Percentiles rank a stretch among this genome's conserved stretches.
Evolutionary conservation across 768 basidiomycete species (phyloP).

Genomic region (Jaapia argillacea): DNA sequence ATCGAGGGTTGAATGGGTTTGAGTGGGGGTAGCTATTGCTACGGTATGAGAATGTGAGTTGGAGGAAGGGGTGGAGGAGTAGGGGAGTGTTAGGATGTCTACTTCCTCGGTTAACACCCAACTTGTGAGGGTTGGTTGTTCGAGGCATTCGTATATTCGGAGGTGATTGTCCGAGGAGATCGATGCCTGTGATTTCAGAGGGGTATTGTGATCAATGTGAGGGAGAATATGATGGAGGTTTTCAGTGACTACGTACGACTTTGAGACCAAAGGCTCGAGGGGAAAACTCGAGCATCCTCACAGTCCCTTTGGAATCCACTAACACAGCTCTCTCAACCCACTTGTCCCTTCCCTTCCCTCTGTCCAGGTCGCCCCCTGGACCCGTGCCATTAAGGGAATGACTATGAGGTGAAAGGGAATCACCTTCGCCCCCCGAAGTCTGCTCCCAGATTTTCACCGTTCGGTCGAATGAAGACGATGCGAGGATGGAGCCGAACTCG

Average conservation of each 20-base stretch:
- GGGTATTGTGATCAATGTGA: neutral
- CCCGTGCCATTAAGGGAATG: too few species aligned
- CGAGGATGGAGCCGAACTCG: slow-evolving; percentile 81
- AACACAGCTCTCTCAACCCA: slow-evolving; percentile 73
- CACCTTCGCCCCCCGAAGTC: too few species aligned
- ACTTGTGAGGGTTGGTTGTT: slow-evolving; percentile 51
- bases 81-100: slow-evolving; percentile 53
- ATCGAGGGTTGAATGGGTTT: slow-evolving; percentile 40
- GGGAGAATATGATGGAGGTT: neutral
- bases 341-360: too few species aligned
- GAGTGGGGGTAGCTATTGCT: slow-evolving; percentile 64
- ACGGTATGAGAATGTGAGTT: slow-evolving; percentile 39
- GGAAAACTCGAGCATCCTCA: slow-evolving; percentile 80
- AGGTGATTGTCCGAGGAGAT: slow-evolving; percentile 84
- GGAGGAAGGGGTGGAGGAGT: slow-evolving; percentile 28
- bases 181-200: slow-evolving; percentile 46
- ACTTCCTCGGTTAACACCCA: slow-evolving; percentile 74
- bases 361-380: too few species aligned
- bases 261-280: slow-evolving; percentile 85
- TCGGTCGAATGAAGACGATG: slow-evolving; percentile 83
- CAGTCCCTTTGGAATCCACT: slow-evolving; percentile 77
- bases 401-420: too few species aligned
- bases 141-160: slow-evolving; percentile 85
- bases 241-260: slow-evolving; percentile 45
- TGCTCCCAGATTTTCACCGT: slow-evolving; percentile 93